These are phyloP conservation scores for Lecanoromycetidae sp. DNA, from an alignment of 2,329 filamentous ascomycete genomes.

Conservation along the genomic window DNA sequence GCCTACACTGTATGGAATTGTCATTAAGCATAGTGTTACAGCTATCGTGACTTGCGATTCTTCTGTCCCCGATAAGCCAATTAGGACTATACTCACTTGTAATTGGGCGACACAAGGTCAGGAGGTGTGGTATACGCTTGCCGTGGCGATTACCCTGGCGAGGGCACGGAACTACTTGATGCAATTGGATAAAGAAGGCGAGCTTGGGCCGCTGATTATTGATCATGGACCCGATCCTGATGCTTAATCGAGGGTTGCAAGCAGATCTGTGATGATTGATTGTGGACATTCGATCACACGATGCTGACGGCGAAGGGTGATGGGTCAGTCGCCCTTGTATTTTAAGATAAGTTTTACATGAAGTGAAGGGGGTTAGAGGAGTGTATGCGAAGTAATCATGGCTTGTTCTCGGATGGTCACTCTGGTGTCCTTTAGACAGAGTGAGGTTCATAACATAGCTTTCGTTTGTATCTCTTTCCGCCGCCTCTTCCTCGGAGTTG, in stretches of 20 bases:
- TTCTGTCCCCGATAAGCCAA: slow-evolving; percentile 24
- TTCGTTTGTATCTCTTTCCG: slow-evolving; percentile 28
- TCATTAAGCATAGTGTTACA: slow-evolving; percentile 42
- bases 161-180: slow-evolving; percentile 41
- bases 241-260: too few relatives aligned
- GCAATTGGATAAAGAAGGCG: slow-evolving; percentile 18
- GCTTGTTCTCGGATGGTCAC: too few relatives aligned
- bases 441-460: slow-evolving; percentile 9
- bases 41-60: slow-evolving; percentile 41
- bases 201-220: slow-evolving; percentile 5
- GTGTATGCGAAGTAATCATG: too few relatives aligned
- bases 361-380: too few relatives aligned
- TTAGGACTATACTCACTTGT: slow-evolving; percentile 39
- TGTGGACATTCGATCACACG: too few relatives aligned
- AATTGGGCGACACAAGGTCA: slow-evolving; percentile 41
- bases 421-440: too few relatives aligned
- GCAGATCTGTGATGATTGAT: too few relatives aligned
- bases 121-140: slow-evolving; percentile 50
- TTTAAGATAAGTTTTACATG: too few relatives aligned
- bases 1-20: slow-evolving; percentile 43
- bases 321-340: too few relatives aligned
- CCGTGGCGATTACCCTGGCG: slow-evolving; percentile 43
- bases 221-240: slow-evolving; percentile 14
- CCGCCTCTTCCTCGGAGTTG: slow-evolving; percentile 28
- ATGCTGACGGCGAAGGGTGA: too few relatives aligned